A percentile compares a stretch with the other conserved stretches of the same genome.
These are phyloP conservation scores for Forsythia suspensa DNA, from an alignment of 257 asterid species.

Conservation along the genomic window DNA sequence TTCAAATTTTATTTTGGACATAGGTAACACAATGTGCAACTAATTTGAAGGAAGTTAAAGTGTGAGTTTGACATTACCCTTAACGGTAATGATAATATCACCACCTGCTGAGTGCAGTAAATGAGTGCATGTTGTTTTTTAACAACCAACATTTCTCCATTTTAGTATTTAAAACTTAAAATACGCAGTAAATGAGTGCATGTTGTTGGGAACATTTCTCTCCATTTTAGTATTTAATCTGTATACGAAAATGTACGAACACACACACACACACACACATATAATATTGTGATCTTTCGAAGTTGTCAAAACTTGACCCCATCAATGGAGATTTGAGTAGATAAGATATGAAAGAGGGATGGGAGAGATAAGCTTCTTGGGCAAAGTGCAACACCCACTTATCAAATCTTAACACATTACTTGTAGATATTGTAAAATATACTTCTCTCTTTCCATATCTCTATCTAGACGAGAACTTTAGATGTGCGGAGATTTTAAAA, in stretches of 20 bases:
- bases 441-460: neutral
- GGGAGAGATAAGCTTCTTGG: slow-evolving; percentile 70
- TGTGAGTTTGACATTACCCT: slow-evolving; percentile 38
- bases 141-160: too few species aligned
- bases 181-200: slow-evolving; percentile 28
- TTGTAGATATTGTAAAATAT: neutral
- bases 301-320: slow-evolving; percentile 37
- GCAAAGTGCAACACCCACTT: slow-evolving; percentile 62
- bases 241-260: slow-evolving; percentile 80
- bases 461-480: neutral
- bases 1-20: too few species aligned
- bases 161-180: too few species aligned
- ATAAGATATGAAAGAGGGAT: slow-evolving; percentile 64
- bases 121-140: too few species aligned
- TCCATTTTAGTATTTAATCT: too few species aligned
- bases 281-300: slow-evolving; percentile 8
- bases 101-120: too few species aligned
- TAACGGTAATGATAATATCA: too few species aligned
- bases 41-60: too few species aligned
- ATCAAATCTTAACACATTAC: slow-evolving; percentile 23
- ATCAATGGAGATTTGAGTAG: slow-evolving; percentile 44
- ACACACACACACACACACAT: neutral
- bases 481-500: too few species aligned
- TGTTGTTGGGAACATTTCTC: slow-evolving; percentile 11
- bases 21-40: too few species aligned